These are phyloP conservation scores for Aaosphaeria pasadenensis DNA, from an alignment of 2,329 filamentous ascomycete genomes.

Conservation along the genomic window DNA sequence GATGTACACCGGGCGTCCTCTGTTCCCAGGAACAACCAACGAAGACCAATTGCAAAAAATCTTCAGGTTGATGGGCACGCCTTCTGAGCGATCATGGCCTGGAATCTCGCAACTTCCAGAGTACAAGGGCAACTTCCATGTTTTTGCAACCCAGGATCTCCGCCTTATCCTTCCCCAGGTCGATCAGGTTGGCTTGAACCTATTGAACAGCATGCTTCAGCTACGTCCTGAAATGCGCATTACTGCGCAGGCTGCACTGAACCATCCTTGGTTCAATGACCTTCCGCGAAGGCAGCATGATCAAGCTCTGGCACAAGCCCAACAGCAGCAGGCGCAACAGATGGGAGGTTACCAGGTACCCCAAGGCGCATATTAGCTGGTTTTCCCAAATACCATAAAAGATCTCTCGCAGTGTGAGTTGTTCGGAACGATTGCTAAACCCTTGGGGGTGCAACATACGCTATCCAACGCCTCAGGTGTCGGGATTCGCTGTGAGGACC, in stretches of 20 bases:
- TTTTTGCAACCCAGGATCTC: slow-evolving; percentile 90
- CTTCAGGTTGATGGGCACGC: slow-evolving; percentile 97
- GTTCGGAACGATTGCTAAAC: too few relatives aligned
- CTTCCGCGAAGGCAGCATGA: slow-evolving; percentile 53
- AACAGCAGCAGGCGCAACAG: slow-evolving; percentile 34
- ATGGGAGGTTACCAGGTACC: slow-evolving; percentile 37
- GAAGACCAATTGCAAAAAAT: slow-evolving; percentile 97
- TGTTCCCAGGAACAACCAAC: slow-evolving; percentile 97
- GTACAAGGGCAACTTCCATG: slow-evolving; percentile 92
- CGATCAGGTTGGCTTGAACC: slow-evolving; percentile 79
- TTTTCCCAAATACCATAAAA: too few relatives aligned
- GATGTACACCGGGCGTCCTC: slow-evolving; percentile 93
- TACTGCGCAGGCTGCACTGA: slow-evolving; percentile 79
- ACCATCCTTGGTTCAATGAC: slow-evolving; percentile 90
- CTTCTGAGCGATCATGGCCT: slow-evolving; percentile 92
- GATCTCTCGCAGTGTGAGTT: too few relatives aligned
- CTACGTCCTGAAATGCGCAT: slow-evolving; percentile 88
- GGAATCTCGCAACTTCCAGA: slow-evolving; percentile 95
- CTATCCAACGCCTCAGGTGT: too few relatives aligned
- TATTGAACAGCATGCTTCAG: slow-evolving; percentile 88
- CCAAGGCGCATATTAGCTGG: slow-evolving; percentile 35
- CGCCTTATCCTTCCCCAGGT: slow-evolving; percentile 85
- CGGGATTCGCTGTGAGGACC: too few relatives aligned
- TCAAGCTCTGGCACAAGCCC: slow-evolving; percentile 28
- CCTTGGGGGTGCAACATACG: too few relatives aligned